phyloP scores from a whole-genome alignment of 2,329 filamentous ascomycete species.

The Neopestalotiopsis rosae region DNA sequence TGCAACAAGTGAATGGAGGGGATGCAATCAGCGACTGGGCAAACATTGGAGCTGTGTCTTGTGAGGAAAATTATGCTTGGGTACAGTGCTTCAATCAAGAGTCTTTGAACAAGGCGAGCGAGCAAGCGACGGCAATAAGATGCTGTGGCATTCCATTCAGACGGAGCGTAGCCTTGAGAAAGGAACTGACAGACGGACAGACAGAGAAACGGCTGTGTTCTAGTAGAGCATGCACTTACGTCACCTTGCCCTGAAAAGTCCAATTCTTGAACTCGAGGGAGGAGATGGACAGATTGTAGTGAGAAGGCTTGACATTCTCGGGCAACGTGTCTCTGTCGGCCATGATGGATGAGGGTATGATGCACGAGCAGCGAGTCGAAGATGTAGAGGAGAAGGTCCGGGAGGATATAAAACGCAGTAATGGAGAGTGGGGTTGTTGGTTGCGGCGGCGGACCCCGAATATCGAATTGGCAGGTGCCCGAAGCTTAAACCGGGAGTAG shows the following conservation, averaged over 20 bases:
- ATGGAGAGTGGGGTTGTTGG: constrained; percentile 1
- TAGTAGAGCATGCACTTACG: constrained; percentile 42
- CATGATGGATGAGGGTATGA: constrained; percentile 49
- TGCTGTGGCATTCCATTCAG: background rate
- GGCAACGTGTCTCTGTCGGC: constrained; percentile 68
- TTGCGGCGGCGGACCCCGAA: background rate
- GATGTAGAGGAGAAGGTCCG: constrained; percentile 33
- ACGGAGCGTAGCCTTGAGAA: background rate
- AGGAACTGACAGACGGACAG: background rate
- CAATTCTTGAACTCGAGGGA: constrained; percentile 77
- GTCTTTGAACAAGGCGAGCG: too few species aligned
- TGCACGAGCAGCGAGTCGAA: constrained; percentile 31
- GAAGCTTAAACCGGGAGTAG: constrained; percentile 2
- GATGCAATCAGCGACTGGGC: background rate
- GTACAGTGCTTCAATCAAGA: too few species aligned
- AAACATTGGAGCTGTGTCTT: too few species aligned
- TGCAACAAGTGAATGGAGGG: background rate
- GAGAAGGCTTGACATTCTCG: constrained; percentile 74
- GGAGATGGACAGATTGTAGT: constrained; percentile 84
- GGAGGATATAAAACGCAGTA: constrained; percentile 13
- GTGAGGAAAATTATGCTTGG: too few species aligned
- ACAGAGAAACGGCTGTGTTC: background rate
- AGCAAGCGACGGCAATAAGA: background rate
- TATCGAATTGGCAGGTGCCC: constrained; percentile 17
- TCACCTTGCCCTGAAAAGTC: constrained; percentile 83